These are phyloP conservation scores for Quercus alba DNA, from an alignment of 306 rosid genomes.

Conservation along the genomic window DNA sequence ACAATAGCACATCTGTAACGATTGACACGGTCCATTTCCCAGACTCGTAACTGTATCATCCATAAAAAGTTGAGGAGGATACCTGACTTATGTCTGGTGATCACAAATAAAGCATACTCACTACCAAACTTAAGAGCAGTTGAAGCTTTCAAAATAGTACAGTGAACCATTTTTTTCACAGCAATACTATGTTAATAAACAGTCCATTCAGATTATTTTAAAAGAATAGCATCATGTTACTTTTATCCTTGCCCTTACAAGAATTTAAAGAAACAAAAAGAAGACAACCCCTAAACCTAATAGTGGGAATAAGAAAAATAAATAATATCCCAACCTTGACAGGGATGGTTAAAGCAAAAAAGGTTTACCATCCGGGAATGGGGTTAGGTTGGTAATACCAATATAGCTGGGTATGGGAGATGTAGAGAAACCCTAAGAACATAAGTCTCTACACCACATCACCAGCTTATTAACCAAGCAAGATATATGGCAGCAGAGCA, in stretches of 20 bases:
- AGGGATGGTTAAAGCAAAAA: slow-evolving; percentile 22
- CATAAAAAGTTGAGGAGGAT: slow-evolving; percentile 20
- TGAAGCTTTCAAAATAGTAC: too few relatives aligned
- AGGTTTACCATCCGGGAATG: slow-evolving; percentile 16
- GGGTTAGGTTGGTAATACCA: slow-evolving; percentile 24
- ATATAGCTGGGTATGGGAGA: slow-evolving; percentile 50
- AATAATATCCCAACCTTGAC: slow-evolving; percentile 40
- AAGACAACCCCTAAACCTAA: background rate
- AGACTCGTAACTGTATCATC: slow-evolving; percentile 44
- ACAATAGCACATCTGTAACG: slow-evolving; percentile 39
- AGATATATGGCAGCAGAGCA: slow-evolving; percentile 4
- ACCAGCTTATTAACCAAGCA: slow-evolving; percentile 18
- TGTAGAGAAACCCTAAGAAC: slow-evolving; percentile 22
- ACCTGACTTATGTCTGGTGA: slow-evolving; percentile 39
- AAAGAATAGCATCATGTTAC: too few relatives aligned
- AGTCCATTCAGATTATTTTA: too few relatives aligned
- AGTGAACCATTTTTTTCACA: too few relatives aligned
- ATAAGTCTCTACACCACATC: slow-evolving; percentile 33
- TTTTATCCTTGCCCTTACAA: background rate
- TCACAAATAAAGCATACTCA: too few relatives aligned
- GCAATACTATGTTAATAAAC: too few relatives aligned
- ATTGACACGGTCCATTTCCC: slow-evolving; percentile 32
- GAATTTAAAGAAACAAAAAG: background rate
- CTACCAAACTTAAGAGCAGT: too few relatives aligned
- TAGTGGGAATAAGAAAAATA: background rate